phyloP scores from a whole-genome alignment of 352 stramenopile species.

The Phytophthora sp. region DNA sequence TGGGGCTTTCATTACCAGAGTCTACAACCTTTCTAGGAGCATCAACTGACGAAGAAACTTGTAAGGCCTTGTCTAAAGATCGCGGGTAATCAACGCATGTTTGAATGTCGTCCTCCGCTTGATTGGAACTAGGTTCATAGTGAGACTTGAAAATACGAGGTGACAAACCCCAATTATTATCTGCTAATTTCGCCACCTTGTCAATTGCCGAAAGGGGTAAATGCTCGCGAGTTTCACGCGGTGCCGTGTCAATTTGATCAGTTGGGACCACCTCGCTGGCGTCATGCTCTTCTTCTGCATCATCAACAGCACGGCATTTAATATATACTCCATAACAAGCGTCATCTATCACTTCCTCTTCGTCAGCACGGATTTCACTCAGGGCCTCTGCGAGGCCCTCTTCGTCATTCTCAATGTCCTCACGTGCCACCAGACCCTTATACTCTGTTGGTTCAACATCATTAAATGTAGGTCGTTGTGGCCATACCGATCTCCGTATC shows the following conservation, averaged over 20 bases:
- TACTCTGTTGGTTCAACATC: not conserved
- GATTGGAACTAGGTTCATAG: not conserved
- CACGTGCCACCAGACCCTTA: not conserved
- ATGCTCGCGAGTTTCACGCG: not conserved
- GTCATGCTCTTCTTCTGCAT: not conserved
- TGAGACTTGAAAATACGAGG: not conserved
- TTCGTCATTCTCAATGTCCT: not conserved
- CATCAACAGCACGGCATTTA: not conserved
- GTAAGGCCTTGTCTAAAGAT: not conserved
- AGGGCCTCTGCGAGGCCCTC: not conserved
- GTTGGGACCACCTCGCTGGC: not conserved
- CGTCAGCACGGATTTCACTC: not conserved
- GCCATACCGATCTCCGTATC: slow-evolving; percentile 4
- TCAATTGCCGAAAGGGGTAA: not conserved
- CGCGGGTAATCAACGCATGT: not conserved
- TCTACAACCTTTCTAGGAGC: not conserved
- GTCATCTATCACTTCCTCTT: not conserved
- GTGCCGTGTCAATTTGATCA: not conserved
- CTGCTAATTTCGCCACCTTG: not conserved
- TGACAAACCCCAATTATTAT: not conserved
- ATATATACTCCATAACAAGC: not conserved
- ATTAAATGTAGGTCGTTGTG: not conserved
- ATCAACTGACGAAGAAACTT: not conserved
- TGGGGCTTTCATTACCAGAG: not conserved
- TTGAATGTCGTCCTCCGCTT: not conserved